Evolutionary conservation across 768 basidiomycete species (phyloP).

Genomic region (Podaxis sp.): DNA sequence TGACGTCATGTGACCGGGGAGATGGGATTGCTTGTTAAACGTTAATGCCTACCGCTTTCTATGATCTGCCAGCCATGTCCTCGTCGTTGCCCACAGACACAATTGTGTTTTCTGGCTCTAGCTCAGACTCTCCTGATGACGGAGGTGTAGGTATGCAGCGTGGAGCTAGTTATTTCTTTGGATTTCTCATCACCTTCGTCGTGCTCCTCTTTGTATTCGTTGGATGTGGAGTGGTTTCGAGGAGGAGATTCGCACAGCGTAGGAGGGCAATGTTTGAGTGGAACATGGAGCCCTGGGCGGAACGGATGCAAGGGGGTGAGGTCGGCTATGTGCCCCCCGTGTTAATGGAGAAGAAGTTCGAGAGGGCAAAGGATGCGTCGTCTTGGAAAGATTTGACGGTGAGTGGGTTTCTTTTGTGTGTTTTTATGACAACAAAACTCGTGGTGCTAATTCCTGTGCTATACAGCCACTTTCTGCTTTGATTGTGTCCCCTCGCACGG

Average conservation of each 20-base stretch:
- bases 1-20: constrained; percentile 13
- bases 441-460: neutral
- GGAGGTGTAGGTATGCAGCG: constrained; percentile 20
- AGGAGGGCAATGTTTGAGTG: constrained; percentile 23
- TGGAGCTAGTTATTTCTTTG: constrained; percentile 49
- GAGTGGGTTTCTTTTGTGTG: neutral
- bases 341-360: constrained; percentile 4
- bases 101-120: neutral
- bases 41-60: no score
- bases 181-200: constrained; percentile 51
- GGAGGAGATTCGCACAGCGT: constrained; percentile 36
- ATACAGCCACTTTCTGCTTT: constrained; percentile 10
- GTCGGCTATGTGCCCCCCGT: constrained; percentile 9
- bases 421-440: neutral
- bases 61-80: constrained; percentile 9
- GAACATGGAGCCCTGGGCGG: constrained; percentile 19
- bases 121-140: neutral
- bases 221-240: constrained; percentile 48
- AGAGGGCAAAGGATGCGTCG: neutral
- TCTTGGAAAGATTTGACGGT: constrained; percentile 15
- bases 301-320: constrained; percentile 3
- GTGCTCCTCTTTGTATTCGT: constrained; percentile 50
- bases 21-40: neutral
- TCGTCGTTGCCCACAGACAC: constrained; percentile 9
- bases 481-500: neutral